These are phyloP conservation scores for Dendrocalamus sinicus DNA, from an alignment of 176 grass and related monocot species.

Conservation along the genomic window DNA sequence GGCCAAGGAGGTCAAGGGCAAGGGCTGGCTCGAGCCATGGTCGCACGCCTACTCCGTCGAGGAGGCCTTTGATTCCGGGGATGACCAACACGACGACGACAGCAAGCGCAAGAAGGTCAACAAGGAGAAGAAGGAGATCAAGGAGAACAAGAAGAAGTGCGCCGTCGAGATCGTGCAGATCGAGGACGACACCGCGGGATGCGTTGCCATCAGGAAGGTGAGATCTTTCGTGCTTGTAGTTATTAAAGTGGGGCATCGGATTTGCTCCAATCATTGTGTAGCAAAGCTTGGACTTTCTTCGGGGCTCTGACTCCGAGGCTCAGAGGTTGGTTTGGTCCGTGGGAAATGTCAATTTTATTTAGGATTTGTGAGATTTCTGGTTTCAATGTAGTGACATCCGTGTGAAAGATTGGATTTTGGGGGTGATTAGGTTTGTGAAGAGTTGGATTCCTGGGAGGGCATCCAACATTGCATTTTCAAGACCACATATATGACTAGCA, in stretches of 20 bases:
- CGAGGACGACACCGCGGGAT: conserved; percentile 44
- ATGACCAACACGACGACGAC: background rate
- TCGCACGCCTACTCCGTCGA: conserved; percentile 64
- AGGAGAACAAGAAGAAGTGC: background rate
- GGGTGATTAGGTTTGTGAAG: background rate
- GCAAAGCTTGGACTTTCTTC: background rate
- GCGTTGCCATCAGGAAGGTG: conserved; percentile 71
- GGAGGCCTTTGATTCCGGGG: conserved; percentile 38
- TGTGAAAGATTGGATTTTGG: background rate
- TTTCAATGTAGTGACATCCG: background rate
- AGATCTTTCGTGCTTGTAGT: background rate
- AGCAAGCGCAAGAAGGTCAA: background rate
- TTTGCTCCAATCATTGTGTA: background rate
- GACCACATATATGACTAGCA: background rate
- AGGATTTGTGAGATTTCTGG: background rate
- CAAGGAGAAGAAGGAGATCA: too few relatives aligned
- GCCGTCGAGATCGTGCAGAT: conserved; percentile 41
- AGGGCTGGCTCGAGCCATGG: conserved; percentile 56
- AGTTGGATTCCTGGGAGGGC: background rate
- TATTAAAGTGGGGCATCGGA: background rate
- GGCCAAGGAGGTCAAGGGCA: conserved; percentile 72
- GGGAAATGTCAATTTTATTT: background rate
- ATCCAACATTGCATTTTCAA: background rate
- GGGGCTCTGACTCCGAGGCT: background rate
- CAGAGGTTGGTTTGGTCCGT: background rate